Conservation (phyloP, 306 rosid genomes). For the Prunus davidiana region DNA sequence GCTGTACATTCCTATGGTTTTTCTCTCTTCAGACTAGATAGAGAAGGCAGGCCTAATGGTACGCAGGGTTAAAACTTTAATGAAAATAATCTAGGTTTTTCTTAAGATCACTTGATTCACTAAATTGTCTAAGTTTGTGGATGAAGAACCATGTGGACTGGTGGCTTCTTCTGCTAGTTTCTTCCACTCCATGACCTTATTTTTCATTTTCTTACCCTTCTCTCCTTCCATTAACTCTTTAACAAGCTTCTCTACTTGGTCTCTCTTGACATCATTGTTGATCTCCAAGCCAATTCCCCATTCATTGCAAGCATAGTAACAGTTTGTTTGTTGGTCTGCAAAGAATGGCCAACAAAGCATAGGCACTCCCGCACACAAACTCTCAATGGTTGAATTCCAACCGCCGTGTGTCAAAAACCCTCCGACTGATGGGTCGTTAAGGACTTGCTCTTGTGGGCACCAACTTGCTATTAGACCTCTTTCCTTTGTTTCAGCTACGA, state of each 20-base stretch:
- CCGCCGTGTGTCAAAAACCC: slow-evolving; percentile 19
- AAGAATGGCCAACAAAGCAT: slow-evolving; percentile 18
- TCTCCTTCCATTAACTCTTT: slow-evolving; percentile 14
- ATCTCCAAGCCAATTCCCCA: slow-evolving; percentile 24
- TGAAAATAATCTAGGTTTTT: not conserved
- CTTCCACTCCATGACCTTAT: slow-evolving; percentile 20
- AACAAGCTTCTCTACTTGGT: slow-evolving; percentile 12
- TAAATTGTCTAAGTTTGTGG: slow-evolving; percentile 2
- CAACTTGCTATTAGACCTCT: slow-evolving; percentile 11
- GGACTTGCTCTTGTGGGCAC: slow-evolving; percentile 23
- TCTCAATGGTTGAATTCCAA: slow-evolving; percentile 21
- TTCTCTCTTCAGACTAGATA: too few species aligned
- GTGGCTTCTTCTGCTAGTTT: slow-evolving; percentile 23
- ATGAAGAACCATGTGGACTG: slow-evolving; percentile 10
- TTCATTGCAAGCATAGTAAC: slow-evolving; percentile 8
- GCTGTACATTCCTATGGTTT: too few species aligned
- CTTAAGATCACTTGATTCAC: not conserved
- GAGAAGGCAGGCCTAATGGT: too few species aligned
- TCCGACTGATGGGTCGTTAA: slow-evolving; percentile 13
- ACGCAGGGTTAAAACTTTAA: too few species aligned
- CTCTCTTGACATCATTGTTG: slow-evolving; percentile 15
- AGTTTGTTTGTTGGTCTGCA: slow-evolving; percentile 10
- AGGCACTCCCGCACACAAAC: slow-evolving; percentile 16
- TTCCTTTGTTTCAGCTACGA: not conserved
- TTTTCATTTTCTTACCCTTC: slow-evolving; percentile 20